phyloP scores from a whole-genome alignment of 2,329 filamentous ascomycete genomes.

The Ilyonectria robusta region DNA sequence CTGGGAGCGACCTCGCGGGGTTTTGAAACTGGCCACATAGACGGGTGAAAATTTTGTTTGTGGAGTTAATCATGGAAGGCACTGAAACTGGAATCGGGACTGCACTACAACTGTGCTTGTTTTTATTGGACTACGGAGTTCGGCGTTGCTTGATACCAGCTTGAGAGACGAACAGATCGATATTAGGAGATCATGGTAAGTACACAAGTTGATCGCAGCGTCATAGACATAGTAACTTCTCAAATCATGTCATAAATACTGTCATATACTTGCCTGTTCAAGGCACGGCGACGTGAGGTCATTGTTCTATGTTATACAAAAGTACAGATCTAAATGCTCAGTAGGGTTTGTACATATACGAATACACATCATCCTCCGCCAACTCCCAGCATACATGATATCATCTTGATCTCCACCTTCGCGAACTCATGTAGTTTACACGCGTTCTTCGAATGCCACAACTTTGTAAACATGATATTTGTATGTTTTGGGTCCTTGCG shows the following conservation, averaged over 20 bases:
- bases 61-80: constrained; percentile 6
- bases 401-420: neutral
- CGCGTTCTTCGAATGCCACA: neutral
- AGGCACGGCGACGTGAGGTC: neutral
- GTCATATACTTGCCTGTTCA: too few relatives aligned
- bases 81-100: neutral
- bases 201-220: neutral
- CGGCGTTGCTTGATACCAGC: constrained; percentile 30
- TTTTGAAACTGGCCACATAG: constrained; percentile 12
- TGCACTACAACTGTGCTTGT: neutral
- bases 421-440: neutral
- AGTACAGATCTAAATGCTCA: constrained; percentile 28
- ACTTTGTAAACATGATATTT: constrained; percentile 7
- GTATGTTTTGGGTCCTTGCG: neutral
- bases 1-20: neutral
- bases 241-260: neutral
- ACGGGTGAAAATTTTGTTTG: constrained; percentile 2
- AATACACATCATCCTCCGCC: constrained; percentile 15
- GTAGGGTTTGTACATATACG: constrained; percentile 29
- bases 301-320: constrained; percentile 10
- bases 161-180: neutral
- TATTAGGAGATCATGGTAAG: too few relatives aligned
- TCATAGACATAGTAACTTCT: constrained; percentile 15
- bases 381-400: constrained; percentile 4
- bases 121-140: neutral